Percentiles rank a stretch among this genome's conserved stretches.
These are phyloP conservation scores for Colletotrichum sp. DNA, from an alignment of 2,329 filamentous ascomycete genomes.

Conservation along the genomic window DNA sequence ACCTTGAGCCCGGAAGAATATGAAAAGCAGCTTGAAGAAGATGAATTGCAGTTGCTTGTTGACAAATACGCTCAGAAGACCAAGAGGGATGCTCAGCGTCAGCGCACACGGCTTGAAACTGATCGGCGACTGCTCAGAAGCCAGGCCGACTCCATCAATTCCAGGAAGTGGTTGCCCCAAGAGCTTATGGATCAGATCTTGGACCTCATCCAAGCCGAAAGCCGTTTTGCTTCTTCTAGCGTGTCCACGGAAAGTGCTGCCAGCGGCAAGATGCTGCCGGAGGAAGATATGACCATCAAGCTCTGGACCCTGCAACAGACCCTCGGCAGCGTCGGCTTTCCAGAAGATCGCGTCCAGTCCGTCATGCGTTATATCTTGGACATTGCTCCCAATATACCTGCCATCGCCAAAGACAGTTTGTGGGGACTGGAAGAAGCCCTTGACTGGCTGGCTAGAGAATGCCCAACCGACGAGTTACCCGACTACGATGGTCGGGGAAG, in stretches of 20 bases:
- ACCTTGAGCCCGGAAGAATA: conserved; percentile 84
- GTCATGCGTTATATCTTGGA: conserved; percentile 71
- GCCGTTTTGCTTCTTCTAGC: conserved; percentile 59
- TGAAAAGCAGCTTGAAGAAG: conserved; percentile 85
- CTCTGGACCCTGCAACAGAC: conserved; percentile 86
- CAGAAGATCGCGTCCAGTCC: conserved; percentile 64
- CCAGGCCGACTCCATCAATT: conserved; percentile 76
- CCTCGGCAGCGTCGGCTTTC: conserved; percentile 73
- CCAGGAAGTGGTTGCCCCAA: conserved; percentile 78
- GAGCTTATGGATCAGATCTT: conserved; percentile 82
- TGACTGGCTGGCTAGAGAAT: conserved; percentile 88
- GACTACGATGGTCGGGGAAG: conserved; percentile 66
- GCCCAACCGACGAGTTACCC: conserved; percentile 70
- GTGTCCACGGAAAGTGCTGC: conserved; percentile 44
- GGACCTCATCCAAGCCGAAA: conserved; percentile 72
- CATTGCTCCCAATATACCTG: conserved; percentile 66
- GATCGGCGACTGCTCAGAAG: conserved; percentile 82
- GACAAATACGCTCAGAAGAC: conserved; percentile 84
- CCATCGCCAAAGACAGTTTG: conserved; percentile 66
- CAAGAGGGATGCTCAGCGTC: conserved; percentile 78
- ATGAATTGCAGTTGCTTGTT: conserved; percentile 86
- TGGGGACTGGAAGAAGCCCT: conserved; percentile 90
- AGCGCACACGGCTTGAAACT: conserved; percentile 79
- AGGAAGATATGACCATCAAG: conserved; percentile 80
- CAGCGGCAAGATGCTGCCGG: conserved; percentile 62